Conservation (phyloP, 176 grass and related monocot species). For the Musa beccarii region DNA sequence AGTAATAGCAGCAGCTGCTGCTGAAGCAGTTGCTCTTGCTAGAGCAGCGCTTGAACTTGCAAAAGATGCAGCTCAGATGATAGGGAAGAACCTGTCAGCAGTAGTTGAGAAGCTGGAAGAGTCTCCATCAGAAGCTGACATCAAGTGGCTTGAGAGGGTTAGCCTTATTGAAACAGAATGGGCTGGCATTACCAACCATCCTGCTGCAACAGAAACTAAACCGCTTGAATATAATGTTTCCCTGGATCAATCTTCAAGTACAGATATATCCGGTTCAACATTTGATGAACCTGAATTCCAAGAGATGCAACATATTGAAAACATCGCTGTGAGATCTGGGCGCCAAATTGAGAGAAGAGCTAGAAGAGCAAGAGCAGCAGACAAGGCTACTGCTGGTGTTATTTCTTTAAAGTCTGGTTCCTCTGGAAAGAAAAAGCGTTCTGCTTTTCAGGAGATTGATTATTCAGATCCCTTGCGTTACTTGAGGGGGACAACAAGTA, state of each 20-base stretch:
- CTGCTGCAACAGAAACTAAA: conserved; percentile 11
- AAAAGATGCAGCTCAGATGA: conserved; percentile 53
- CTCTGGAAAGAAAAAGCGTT: conserved; percentile 44
- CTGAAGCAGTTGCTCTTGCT: conserved; percentile 83
- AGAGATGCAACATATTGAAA: conserved; percentile 14
- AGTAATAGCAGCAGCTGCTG: conserved; percentile 59
- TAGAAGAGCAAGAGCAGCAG: conserved; percentile 46
- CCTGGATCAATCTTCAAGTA: conserved; percentile 5
- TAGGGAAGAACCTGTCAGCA: conserved; percentile 17
- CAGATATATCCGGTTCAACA: conserved; percentile 31
- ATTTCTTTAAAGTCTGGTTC: conserved; percentile 16
- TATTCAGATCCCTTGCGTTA: conserved; percentile 43
- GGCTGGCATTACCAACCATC: not conserved
- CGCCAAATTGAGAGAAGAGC: conserved; percentile 56
- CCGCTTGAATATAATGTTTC: not conserved
- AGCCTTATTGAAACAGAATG: conserved; percentile 23
- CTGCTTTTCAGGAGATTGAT: conserved; percentile 28
- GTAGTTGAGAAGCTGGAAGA: not conserved
- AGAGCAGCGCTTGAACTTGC: conserved; percentile 66
- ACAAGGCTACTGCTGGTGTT: conserved; percentile 34
- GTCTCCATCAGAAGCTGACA: too few relatives aligned
- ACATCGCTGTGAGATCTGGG: conserved; percentile 52
- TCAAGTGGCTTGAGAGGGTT: not conserved
- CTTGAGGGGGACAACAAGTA: conserved; percentile 39
- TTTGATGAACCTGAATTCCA: conserved; percentile 27